Conservation (phyloP, 2,329 filamentous ascomycete species). For the Microcera coccophila region DNA sequence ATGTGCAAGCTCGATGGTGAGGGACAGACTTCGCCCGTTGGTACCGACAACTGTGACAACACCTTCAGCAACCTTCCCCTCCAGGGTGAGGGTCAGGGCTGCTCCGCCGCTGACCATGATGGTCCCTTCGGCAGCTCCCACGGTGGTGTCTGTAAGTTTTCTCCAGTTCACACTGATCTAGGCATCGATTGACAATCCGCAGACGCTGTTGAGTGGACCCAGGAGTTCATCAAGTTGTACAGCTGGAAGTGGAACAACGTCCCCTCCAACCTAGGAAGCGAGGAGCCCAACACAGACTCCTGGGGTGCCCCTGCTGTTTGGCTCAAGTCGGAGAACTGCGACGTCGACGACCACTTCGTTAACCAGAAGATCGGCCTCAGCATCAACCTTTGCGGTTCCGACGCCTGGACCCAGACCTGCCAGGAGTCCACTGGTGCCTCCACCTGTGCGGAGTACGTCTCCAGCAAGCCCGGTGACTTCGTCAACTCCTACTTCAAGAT, state of each 20-base stretch:
- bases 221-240: constrained; percentile 40
- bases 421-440: constrained; percentile 11
- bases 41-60: constrained; percentile 41
- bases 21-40: constrained; percentile 30
- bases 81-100: constrained; percentile 40
- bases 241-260: constrained; percentile 32
- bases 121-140: constrained; percentile 35
- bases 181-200: constrained; percentile 11
- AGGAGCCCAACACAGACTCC: constrained; percentile 54
- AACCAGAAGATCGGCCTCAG: constrained; percentile 70
- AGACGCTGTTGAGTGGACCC: constrained; percentile 44
- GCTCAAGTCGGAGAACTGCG: constrained; percentile 57
- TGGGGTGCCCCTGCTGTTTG: constrained; percentile 64
- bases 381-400: constrained; percentile 61
- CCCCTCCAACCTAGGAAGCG: constrained; percentile 34
- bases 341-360: constrained; percentile 60
- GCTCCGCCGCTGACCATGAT: constrained; percentile 36
- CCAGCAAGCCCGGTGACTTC: constrained; percentile 34
- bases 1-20: constrained; percentile 32
- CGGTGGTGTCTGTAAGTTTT: constrained; percentile 43
- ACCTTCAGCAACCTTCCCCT: constrained; percentile 28
- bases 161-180: constrained; percentile 43
- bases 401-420: constrained; percentile 14
- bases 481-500: constrained; percentile 44
- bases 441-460: constrained; percentile 37